A percentile compares a stretch with the other conserved stretches of the same genome.
phyloP scores from a whole-genome alignment of 73 alveolate genomes.

The Paramecium biaurelia region DNA sequence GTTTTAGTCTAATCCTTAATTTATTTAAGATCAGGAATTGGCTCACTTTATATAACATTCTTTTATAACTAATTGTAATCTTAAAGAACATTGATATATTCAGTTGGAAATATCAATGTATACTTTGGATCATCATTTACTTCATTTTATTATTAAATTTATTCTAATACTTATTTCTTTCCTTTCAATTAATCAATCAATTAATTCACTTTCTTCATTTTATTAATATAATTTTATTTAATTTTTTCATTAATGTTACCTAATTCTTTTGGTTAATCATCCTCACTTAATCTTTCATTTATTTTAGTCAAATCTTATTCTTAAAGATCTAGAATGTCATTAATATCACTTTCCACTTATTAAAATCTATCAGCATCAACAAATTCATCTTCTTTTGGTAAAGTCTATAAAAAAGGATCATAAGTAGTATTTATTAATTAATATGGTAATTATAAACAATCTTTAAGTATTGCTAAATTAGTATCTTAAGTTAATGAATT shows the following conservation, averaged over 20 bases:
- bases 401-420: not conserved
- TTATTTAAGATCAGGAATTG: not conserved
- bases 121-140: slow-evolving; percentile 5
- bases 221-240: not conserved
- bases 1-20: not conserved
- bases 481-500: not conserved
- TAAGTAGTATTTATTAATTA: not conserved
- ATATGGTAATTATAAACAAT: not conserved
- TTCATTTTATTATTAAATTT: not conserved
- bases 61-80: not conserved
- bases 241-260: not conserved
- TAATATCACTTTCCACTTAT: not conserved
- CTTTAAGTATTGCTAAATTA: not conserved
- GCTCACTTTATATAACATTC: not conserved
- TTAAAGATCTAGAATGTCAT: not conserved
- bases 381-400: slow-evolving; percentile 30
- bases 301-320: not conserved
- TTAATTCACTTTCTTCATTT: not conserved
- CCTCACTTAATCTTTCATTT: not conserved
- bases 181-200: not conserved
- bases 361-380: not conserved
- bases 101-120: not conserved
- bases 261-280: not conserved
- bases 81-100: not conserved
- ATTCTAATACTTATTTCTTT: not conserved